Base-by-base conservation (phyloP, 208 protist species). In the Trypanosomatidae sp. region DNA sequence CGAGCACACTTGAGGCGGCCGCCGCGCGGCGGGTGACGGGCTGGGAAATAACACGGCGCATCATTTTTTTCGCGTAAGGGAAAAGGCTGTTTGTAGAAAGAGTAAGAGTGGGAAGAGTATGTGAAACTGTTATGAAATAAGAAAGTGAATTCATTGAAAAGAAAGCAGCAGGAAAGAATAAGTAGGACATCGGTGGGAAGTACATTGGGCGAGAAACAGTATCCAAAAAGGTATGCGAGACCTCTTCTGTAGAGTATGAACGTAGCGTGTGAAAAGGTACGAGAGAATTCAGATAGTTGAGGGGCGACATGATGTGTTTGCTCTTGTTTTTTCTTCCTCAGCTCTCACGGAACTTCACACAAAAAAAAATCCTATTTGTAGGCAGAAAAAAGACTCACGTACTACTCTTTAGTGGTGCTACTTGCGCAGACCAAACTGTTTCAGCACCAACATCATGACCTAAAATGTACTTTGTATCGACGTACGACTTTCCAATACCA, bases 401-500 rank as follows among this genome's bases (percentile, higher is more conserved):
- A 39, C 53, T 76, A 22, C 49, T 64, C 41, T 79, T 79, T 4
- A 73, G n/a, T 30, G 62, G 76, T 47, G 81, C 64, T 9, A 91
- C 88, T 60, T 90, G 77, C 12, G 88, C 91, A 58, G 81, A 83
- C 91, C 91, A 93, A 6, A 89, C 75, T 3, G 85, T 80, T 64
- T 88, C 85, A 10, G 87, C 88, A 49, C 80, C 70, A 25, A 93
- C 79, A 74, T 97, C 87, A 68, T 97, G 92, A 13, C 92, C 92
- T 36, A 97, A 80, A 46, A 95, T 73, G 73, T 93, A 97, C 68
- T 91, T 84, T 5, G 89, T 86, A 67, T 97, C 92, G 25, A 97
- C 90, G 52, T 95, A 97, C 13, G 92, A 77, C 67, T 89, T 91
- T 12, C 92, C 92, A n/a, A 97, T 71, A 44, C 92, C 92, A 72